Conservation (phyloP, 2,329 filamentous ascomycete species). For the Helicocarpus griseus region DNA sequence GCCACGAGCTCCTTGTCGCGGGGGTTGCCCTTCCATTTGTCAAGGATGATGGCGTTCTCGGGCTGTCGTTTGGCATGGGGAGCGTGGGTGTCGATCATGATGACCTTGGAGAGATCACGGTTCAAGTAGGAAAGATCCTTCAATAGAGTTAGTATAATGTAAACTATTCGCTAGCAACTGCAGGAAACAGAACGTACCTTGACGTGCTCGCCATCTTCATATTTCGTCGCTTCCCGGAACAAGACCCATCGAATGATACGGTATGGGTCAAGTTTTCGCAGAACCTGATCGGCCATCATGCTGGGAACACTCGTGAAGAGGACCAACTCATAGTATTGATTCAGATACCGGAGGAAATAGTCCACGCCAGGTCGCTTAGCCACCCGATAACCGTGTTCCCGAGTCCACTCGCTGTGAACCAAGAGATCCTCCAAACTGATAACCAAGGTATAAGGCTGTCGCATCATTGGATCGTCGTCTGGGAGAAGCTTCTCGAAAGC, state of each 20-base stretch:
- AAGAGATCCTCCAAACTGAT: slow-evolving; percentile 88
- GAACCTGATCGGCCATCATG: slow-evolving; percentile 73
- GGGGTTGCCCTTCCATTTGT: slow-evolving; percentile 78
- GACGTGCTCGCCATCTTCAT: slow-evolving; percentile 89
- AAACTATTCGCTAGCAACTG: slow-evolving; percentile 7
- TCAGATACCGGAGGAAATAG: slow-evolving; percentile 94
- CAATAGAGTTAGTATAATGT: slow-evolving; percentile 8
- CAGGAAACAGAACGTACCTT: slow-evolving; percentile 52
- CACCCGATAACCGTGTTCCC: slow-evolving; percentile 88
- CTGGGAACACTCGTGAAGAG: slow-evolving; percentile 87
- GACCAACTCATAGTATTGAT: slow-evolving; percentile 95
- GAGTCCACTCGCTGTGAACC: slow-evolving; percentile 87
- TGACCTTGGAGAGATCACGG: slow-evolving; percentile 87
- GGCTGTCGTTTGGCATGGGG: slow-evolving; percentile 79
- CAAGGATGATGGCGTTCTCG: slow-evolving; percentile 88
- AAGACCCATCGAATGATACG: slow-evolving; percentile 91
- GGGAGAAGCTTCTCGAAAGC: slow-evolving; percentile 87
- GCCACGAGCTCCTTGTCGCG: slow-evolving; percentile 79
- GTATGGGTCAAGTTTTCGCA: slow-evolving; percentile 90
- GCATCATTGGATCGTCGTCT: slow-evolving; percentile 60
- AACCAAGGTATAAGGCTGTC: slow-evolving; percentile 84
- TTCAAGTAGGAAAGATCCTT: slow-evolving; percentile 97
- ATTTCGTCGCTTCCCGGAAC: slow-evolving; percentile 93
- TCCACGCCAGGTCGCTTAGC: slow-evolving; percentile 92
- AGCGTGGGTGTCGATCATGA: slow-evolving; percentile 82